phyloP scores from a whole-genome alignment of 225 moss, liverwort and hornwort genomes.

The Climacium dendroides region DNA sequence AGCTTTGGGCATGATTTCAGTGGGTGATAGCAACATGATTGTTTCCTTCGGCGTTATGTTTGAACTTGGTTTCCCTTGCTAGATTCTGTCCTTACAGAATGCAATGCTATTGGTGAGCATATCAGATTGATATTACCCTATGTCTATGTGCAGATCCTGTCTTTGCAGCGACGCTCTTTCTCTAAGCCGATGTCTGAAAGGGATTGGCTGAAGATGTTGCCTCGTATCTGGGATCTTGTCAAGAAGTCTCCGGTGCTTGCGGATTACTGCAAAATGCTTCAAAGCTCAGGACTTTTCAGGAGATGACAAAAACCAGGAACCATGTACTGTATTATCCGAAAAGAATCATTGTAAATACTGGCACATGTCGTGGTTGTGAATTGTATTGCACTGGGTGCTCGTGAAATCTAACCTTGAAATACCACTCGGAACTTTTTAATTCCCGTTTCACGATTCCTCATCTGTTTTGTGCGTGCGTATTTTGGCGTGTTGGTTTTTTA shows the following conservation, averaged over 20 bases:
- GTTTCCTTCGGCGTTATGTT: not conserved
- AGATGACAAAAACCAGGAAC: constrained; percentile 21
- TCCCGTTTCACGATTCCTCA: not conserved
- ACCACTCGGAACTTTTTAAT: not conserved
- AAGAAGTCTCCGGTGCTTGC: constrained; percentile 85
- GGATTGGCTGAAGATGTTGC: constrained; percentile 81
- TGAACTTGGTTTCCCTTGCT: not conserved
- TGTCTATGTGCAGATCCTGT: constrained; percentile 43
- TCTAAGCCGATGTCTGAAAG: constrained; percentile 65
- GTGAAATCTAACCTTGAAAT: not conserved
- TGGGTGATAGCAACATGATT: not conserved
- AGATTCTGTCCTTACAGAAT: not conserved
- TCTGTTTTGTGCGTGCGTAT: too few relatives aligned
- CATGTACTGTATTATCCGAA: not conserved
- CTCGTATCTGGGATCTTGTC: constrained; percentile 88
- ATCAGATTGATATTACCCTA: not conserved
- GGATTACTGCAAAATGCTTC: constrained; percentile 84
- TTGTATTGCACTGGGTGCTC: not conserved
- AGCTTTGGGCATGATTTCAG: not conserved
- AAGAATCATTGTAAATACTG: not conserved
- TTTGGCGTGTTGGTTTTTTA: not conserved
- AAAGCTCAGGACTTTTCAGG: constrained; percentile 82
- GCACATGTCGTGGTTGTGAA: not conserved
- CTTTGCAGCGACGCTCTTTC: constrained; percentile 75
- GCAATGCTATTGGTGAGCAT: not conserved